Percentiles rank a stretch among this genome's conserved stretches.
Conservation (phyloP, 768 basidiomycete genomes). For the Rhodotorula diobovata region DNA sequence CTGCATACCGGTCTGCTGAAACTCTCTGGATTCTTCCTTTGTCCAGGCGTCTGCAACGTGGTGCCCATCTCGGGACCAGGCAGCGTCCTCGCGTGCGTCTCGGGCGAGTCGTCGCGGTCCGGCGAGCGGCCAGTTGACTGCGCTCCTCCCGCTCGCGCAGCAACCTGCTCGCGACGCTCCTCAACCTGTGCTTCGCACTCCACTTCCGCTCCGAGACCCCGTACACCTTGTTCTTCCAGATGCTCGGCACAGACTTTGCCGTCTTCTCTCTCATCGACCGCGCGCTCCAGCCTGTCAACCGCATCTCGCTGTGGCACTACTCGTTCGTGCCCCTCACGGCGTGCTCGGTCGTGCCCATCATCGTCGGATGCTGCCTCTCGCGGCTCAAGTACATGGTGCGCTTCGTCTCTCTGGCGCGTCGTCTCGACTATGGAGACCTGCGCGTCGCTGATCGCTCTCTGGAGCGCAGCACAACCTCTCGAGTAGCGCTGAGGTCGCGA, state of each 20-base stretch:
- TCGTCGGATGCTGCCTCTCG: not conserved
- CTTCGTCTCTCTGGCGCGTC: not conserved
- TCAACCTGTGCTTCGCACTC: conserved; percentile 6
- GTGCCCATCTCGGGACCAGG: conserved; percentile 18
- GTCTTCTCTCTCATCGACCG: conserved; percentile 9
- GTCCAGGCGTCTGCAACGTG: not conserved
- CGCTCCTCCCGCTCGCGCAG: not conserved
- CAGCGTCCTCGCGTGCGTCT: conserved; percentile 5
- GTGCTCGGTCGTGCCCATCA: not conserved
- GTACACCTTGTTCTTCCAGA: conserved; percentile 8
- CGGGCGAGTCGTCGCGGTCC: too few species aligned
- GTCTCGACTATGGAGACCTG: too few species aligned
- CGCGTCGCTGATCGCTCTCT: not conserved
- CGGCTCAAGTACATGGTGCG: not conserved
- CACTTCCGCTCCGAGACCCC: conserved; percentile 13
- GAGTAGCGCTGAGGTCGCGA: not conserved
- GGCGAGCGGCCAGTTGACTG: too few species aligned
- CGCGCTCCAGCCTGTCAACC: conserved; percentile 1
- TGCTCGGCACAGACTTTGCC: not conserved
- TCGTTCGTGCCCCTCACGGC: not conserved
- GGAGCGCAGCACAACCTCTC: not conserved
- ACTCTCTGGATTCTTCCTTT: not conserved
- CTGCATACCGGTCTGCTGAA: too few species aligned
- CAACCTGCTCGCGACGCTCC: not conserved
- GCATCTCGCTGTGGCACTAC: conserved; percentile 2